These are phyloP conservation scores for Corymbia calophylla DNA, from an alignment of 441 rosid species.

Conservation along the genomic window DNA sequence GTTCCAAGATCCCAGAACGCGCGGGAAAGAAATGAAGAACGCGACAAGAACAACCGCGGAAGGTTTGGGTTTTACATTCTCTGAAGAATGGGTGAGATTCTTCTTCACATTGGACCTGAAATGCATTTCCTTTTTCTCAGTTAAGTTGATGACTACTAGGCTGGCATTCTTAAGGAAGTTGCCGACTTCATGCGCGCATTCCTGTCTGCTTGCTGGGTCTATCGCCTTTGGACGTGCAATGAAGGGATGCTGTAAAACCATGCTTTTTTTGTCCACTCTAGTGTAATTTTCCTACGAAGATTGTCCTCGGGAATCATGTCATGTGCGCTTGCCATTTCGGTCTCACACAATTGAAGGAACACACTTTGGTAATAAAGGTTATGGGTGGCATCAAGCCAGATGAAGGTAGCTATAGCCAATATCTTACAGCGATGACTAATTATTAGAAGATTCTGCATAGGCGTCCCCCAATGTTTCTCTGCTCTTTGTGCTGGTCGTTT, in stretches of 20 bases:
- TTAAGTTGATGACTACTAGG: neutral
- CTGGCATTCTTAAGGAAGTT: neutral
- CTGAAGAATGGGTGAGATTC: neutral
- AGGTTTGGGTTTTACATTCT: neutral
- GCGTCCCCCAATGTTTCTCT: neutral
- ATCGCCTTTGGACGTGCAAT: neutral
- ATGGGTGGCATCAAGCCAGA: neutral
- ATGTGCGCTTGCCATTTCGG: neutral
- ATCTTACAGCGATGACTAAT: neutral
- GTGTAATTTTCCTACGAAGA: neutral
- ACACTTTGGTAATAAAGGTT: neutral
- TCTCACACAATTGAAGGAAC: neutral
- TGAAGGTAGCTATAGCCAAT: neutral
- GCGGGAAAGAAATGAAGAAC: neutral
- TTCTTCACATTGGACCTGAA: neutral
- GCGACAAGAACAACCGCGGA: neutral
- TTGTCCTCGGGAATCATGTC: neutral
- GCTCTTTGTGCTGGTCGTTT: neutral
- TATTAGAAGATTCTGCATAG: neutral
- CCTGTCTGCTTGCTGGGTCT: neutral
- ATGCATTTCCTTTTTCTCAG: neutral
- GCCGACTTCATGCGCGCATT: neutral
- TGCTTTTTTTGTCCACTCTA: neutral
- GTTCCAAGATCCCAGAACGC: neutral
- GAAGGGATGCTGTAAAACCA: neutral